A percentile compares a stretch with the other conserved stretches of the same genome.
These are phyloP conservation scores for Sclerotinia nivalis DNA, from an alignment of 2,329 filamentous ascomycete genomes.

Conservation along the genomic window DNA sequence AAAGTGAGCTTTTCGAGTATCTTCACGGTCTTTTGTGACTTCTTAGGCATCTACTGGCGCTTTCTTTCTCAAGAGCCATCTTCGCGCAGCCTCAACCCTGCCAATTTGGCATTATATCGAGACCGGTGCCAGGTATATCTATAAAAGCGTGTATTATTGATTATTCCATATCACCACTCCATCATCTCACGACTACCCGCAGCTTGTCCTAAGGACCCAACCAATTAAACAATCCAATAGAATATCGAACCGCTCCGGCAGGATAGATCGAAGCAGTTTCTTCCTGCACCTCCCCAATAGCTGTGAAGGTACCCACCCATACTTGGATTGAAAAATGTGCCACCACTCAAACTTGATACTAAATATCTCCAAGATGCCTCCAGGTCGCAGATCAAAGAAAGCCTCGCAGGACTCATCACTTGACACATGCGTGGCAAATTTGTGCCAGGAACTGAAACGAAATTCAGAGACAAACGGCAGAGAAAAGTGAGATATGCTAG, in stretches of 20 bases:
- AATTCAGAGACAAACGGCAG: not conserved
- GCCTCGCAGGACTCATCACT: not conserved
- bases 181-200: not conserved
- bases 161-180: not conserved
- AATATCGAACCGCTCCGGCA: not conserved
- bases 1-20: not conserved
- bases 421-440: not conserved
- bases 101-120: not conserved
- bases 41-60: not conserved
- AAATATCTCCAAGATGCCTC: slow-evolving; percentile 12
- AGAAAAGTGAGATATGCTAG: not conserved
- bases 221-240: not conserved
- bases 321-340: not conserved
- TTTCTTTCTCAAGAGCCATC: not conserved
- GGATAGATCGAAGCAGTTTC: not conserved
- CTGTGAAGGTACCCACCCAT: not conserved
- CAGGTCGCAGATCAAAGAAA: slow-evolving; percentile 4
- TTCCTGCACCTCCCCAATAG: not conserved
- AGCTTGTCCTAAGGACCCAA: not conserved
- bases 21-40: not conserved
- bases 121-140: not conserved
- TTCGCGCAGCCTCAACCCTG: not conserved
- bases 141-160: not conserved
- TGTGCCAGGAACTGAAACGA: slow-evolving; percentile 2
- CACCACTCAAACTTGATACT: not conserved